Evolutionary conservation across 2,329 filamentous ascomycete genomes (phyloP), one percentile per base, ranked within the genome.

Genomic region (Pseudomassariella vexata): DNA sequence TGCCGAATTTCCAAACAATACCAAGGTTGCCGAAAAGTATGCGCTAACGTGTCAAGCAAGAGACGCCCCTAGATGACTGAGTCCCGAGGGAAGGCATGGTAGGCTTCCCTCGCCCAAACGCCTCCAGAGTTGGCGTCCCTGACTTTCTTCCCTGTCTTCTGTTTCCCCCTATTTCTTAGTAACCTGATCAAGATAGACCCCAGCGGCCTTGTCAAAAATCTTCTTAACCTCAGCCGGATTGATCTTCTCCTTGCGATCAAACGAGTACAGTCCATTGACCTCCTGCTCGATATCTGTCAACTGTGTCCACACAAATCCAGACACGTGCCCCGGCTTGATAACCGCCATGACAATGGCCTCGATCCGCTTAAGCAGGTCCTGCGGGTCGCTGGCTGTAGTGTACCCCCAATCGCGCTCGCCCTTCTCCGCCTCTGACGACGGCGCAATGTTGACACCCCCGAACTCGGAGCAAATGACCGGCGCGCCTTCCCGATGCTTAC

Each of bases 391-490:
- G 0, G 79, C 79, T 0, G 79, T 83, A 1, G 77, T 83, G 46
- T 83, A 83, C 0, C 79, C 79, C 79, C 79, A 83, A 35, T 78
- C 72, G 5, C 68, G 59, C 8, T 65, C 66, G 0, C 65, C 57
- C 0, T 56, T 59, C 2, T 52, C 48, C 3, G 35, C 45, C 16
- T 55, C 55, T 24, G 64, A 61, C 1, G 62, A 54, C 0, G 67
- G 63, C 0, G 73, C 70, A 44, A 83, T 80, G 45, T 82, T 83
- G 24, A 83, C 73, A 4, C 79, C 79, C 3, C 78, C 79, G 39
- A 82, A 82, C 46, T 84, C 79, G 3, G 73, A 77, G 51, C 76
- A 81, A 39, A 83, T 69, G 21, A 83, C 65, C 0, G 78, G 78
- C 1, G 75, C 73, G 1, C 70, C 70, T 0, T 62, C 54, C 5